These are phyloP conservation scores for Aulographum hederae DNA, from an alignment of 2,329 filamentous ascomycete species.

Conservation along the genomic window DNA sequence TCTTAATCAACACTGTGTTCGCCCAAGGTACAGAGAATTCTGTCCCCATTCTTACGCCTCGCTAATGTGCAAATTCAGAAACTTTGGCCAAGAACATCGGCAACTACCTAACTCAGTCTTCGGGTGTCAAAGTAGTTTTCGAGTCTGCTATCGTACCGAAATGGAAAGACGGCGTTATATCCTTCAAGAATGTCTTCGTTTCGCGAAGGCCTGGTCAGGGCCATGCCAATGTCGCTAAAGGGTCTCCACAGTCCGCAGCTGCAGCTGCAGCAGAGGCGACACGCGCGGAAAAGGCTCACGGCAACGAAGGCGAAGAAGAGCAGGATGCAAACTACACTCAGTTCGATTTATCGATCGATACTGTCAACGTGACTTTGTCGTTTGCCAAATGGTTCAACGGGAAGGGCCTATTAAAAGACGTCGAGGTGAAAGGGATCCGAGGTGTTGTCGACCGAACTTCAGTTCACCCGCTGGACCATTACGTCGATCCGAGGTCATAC, in stretches of 20 bases:
- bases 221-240: constrained; percentile 74
- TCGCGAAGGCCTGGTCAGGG: constrained; percentile 75
- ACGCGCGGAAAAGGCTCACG: constrained; percentile 22
- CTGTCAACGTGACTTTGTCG: constrained; percentile 87
- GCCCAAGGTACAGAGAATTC: too few relatives aligned
- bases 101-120: constrained; percentile 87
- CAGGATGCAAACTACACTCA: constrained; percentile 97
- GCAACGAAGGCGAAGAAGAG: constrained; percentile 30
- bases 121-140: constrained; percentile 84
- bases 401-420: constrained; percentile 75
- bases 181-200: constrained; percentile 91
- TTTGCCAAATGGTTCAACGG: constrained; percentile 99
- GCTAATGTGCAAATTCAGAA: constrained; percentile 42
- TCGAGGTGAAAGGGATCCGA: constrained; percentile 83
- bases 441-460: constrained; percentile 83
- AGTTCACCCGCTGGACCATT: constrained; percentile 49
- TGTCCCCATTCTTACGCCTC: constrained; percentile 7
- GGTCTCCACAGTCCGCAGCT: constrained; percentile 67
- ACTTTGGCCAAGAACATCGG: constrained; percentile 84
- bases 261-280: constrained; percentile 65
- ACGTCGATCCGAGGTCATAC: constrained; percentile 68
- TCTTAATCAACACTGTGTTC: constrained; percentile 88
- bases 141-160: constrained; percentile 95
- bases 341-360: constrained; percentile 87
- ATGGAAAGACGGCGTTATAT: constrained; percentile 90